phyloP scores from a whole-genome alignment of 257 asterid genomes.

The Jasminum sambac region DNA sequence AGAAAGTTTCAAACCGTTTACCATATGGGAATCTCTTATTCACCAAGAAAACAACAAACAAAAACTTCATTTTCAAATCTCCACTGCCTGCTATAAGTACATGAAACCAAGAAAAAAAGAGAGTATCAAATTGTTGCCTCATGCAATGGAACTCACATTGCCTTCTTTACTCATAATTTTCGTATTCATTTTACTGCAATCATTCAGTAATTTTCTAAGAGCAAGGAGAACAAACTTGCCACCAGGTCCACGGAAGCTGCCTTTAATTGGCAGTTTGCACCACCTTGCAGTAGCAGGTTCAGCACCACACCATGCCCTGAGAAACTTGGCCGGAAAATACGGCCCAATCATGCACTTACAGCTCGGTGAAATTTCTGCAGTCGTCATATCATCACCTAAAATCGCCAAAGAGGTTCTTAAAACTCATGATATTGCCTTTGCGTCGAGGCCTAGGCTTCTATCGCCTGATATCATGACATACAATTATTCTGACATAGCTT shows the following conservation, averaged over 20 bases:
- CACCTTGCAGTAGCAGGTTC: conserved; percentile 1
- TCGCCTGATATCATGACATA: conserved; percentile 7
- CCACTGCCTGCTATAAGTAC: neutral
- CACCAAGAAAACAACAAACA: neutral
- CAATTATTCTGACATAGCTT: conserved; percentile 23
- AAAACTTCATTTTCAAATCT: neutral
- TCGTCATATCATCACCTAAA: conserved; percentile 21
- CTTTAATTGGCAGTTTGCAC: conserved; percentile 24
- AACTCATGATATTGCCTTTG: conserved; percentile 26
- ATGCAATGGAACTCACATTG: neutral
- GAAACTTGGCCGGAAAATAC: conserved; percentile 21
- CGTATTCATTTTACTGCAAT: neutral
- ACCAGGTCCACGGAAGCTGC: conserved; percentile 25
- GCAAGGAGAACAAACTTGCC: neutral
- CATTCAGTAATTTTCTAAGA: neutral
- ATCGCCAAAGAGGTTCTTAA: conserved; percentile 26
- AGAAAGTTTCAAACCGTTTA: neutral
- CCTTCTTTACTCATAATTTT: neutral
- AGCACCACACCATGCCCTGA: conserved; percentile 17
- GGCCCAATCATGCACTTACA: conserved; percentile 33
- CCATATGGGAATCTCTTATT: neutral
- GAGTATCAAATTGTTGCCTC: neutral
- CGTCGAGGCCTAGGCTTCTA: conserved; percentile 17
- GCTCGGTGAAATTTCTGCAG: conserved; percentile 19
- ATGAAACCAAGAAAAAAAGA: neutral